Base-by-base conservation (phyloP, 1,284 basidiomycete genomes). In the Sutorius eximius region DNA sequence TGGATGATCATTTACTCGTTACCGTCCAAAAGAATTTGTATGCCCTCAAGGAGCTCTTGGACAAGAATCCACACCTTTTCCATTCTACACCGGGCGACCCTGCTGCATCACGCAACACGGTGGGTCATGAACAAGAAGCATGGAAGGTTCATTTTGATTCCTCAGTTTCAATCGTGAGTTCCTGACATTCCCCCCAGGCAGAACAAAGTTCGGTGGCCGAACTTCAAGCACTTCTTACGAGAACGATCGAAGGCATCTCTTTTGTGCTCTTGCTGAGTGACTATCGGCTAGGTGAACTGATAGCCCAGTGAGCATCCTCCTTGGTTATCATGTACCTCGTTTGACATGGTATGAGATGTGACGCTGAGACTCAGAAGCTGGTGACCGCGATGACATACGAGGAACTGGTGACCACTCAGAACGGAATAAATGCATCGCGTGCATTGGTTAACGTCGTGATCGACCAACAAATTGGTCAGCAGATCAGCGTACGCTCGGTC, bases 401-500 rank as follows among this genome's bases (percentile, higher is more conserved):
- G 67, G 88, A 89, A 36, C 80, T 99, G 20, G 84, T 98, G 55
- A 93, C 89, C 9, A 85, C 85, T 41, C 83, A 89, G 66, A 83
- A 85, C 63, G 95, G 95, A 30, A 82, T 93, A 60, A 86, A 86
- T 27, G 83, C 87, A 32, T 95, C 95, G 8, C 82, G 93, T 60
- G 86, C 86, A n/a, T 75, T 98, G 20, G 93, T 98, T 12, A 96
- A 95, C 60, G 89, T 95, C 34, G 83, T 99, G 59, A 99, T 99
- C 64, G 94, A 99, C 73, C 92, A 95, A 66, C 96, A 98, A 70
- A 98, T 98, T 63, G 92, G 92, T 15, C 91, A 96, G 67, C 94
- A 98, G 70, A 90, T 95, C 48, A 94, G 92, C 65, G 95, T 96
- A 68, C 64, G 88, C 51, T 33, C 58, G 18, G 3, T 16, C 15